Base-by-base conservation (phyloP, 352 stramenopile genomes). In the Phytopythium sindhum region DNA sequence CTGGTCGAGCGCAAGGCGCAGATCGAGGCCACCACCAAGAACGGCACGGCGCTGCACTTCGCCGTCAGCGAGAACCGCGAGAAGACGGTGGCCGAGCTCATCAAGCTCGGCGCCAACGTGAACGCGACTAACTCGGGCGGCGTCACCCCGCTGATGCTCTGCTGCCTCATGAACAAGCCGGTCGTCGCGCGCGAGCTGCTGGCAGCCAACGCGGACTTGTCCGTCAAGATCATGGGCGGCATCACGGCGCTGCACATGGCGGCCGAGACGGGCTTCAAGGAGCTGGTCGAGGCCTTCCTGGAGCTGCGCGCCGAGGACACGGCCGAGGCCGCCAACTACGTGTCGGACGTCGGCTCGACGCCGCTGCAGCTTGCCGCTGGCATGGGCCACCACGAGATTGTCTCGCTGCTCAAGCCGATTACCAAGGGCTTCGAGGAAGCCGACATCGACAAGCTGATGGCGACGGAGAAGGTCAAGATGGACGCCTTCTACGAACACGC, bases 61-160 rank as follows among this genome's bases (percentile, higher is more conserved):
- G 85, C 85, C 12, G 85, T 94, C 57, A 94, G 84, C 64, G 85
- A 94, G 73, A 76, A 81, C 67, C 80, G 81, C 28, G 83, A 91
- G 72, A 90, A 92, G 73, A 88, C 83, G 2, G 74, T 89, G n/a
- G 73, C 78, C 19, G 72, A 81, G 61, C 72, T 94, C 19, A 63
- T 94, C 48, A 44, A 66, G 50, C 74, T 80, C 31, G 81, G 81
- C 15, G 85, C 85, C 11, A 79, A 92, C 59, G 76, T 86, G 0
- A 78, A 94, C 61, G 69, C 84, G 28, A 80, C 69, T 10, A 94
- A 91, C 70, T 57, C 69, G 15, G 81, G 88, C 41, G 81, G 81
- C 29, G 81, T 94, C 53, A 91, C 78, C n/a, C 85, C 85, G 15
- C 48, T 94, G 21, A 84, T 94, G 64, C 70, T 94, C 23, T 77